These are phyloP conservation scores for Lathyrus tuberosus DNA, from an alignment of 306 rosid species.

Conservation along the genomic window DNA sequence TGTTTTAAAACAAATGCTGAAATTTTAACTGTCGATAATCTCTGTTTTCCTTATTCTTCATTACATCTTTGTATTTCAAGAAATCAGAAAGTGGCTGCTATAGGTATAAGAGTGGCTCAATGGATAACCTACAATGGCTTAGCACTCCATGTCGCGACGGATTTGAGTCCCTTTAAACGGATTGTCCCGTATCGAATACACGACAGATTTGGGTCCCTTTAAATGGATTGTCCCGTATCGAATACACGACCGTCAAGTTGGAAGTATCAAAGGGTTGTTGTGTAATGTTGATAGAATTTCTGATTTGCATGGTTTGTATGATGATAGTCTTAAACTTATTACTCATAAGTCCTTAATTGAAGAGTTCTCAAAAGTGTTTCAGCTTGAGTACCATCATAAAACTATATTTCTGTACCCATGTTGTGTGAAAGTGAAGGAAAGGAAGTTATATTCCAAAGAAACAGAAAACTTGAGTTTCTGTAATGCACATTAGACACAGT, in stretches of 20 bases:
- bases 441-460: constrained; percentile 18
- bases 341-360: constrained; percentile 53
- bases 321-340: constrained; percentile 52
- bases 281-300: constrained; percentile 22
- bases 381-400: constrained; percentile 50
- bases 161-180: constrained; percentile 62
- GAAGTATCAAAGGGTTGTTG: constrained; percentile 61
- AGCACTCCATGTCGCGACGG: constrained; percentile 69
- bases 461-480: constrained; percentile 15
- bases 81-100: constrained; percentile 73
- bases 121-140: constrained; percentile 81
- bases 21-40: neutral
- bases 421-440: constrained; percentile 32
- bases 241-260: constrained; percentile 57
- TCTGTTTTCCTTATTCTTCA: constrained; percentile 22
- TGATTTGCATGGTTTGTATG: constrained; percentile 26
- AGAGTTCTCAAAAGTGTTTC: constrained; percentile 68
- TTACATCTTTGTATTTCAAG: constrained; percentile 43
- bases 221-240: constrained; percentile 69
- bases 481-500: neutral
- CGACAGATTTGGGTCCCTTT: constrained; percentile 65
- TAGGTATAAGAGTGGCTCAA: constrained; percentile 62
- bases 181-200: constrained; percentile 74
- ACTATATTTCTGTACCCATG: constrained; percentile 34
- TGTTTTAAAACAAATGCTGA: constrained; percentile 3